These are phyloP conservation scores for Ophiosphaerella korrae DNA, from an alignment of 2,329 filamentous ascomycete genomes.

Conservation along the genomic window DNA sequence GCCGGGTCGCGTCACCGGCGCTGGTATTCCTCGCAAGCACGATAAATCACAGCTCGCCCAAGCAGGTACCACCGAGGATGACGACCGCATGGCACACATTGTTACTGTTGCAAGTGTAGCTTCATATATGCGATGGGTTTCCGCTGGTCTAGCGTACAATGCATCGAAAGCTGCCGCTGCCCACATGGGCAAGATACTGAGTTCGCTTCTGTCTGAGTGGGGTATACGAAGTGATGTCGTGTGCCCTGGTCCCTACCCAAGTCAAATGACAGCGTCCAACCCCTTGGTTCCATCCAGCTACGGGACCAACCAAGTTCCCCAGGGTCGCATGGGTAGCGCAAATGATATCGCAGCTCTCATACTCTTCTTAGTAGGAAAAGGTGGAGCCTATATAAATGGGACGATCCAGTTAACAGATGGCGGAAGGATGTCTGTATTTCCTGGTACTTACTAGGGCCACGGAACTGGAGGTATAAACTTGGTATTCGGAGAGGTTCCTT, in stretches of 20 bases:
- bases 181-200: slow-evolving; percentile 54
- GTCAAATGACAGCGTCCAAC: slow-evolving; percentile 49
- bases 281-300: slow-evolving; percentile 26
- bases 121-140: slow-evolving; percentile 45
- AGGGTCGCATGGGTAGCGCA: slow-evolving; percentile 47
- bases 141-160: slow-evolving; percentile 50
- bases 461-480: no score
- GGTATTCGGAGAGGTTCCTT: no score
- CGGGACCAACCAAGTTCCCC: slow-evolving; percentile 43
- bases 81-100: slow-evolving; percentile 53
- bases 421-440: slow-evolving; percentile 46
- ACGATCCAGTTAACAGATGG: slow-evolving; percentile 56
- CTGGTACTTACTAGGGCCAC: slow-evolving; percentile 35
- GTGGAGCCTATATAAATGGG: slow-evolving; percentile 61
- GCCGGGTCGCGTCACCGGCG: slow-evolving; percentile 37
- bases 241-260: slow-evolving; percentile 52
- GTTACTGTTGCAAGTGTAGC: slow-evolving; percentile 52
- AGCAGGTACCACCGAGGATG: slow-evolving; percentile 33
- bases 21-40: slow-evolving; percentile 30
- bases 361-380: slow-evolving; percentile 57
- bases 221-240: slow-evolving; percentile 55
- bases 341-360: slow-evolving; percentile 58
- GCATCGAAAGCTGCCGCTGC: slow-evolving; percentile 52
- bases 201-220: slow-evolving; percentile 50
- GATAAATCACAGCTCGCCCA: slow-evolving; percentile 21